These are phyloP conservation scores for Syzygium syzygioides DNA, from an alignment of 441 rosid species.

Conservation along the genomic window DNA sequence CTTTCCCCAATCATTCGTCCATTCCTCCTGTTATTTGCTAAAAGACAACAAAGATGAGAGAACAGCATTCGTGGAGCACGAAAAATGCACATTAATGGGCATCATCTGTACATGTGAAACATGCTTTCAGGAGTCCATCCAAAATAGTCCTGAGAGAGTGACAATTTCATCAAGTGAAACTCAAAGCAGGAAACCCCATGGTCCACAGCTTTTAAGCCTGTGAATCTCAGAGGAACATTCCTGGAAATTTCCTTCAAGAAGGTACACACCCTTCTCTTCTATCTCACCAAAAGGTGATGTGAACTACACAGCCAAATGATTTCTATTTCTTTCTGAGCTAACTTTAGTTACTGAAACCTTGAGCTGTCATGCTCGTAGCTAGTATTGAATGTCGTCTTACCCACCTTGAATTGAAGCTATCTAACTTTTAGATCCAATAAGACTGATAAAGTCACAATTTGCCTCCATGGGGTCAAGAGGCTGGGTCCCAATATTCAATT, in stretches of 20 bases:
- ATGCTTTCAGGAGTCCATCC: neutral
- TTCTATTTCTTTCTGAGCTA: neutral
- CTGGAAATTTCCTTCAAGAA: neutral
- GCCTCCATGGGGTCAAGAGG: neutral
- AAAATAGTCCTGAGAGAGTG: neutral
- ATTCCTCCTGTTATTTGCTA: neutral
- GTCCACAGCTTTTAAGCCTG: neutral
- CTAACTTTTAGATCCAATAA: neutral
- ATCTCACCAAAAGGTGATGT: neutral
- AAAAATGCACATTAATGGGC: neutral
- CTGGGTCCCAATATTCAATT: neutral
- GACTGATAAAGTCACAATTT: neutral
- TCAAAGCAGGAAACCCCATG: neutral
- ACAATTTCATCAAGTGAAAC: neutral
- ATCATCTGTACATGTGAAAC: neutral
- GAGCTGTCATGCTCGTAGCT: neutral
- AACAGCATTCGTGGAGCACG: neutral
- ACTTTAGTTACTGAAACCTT: neutral
- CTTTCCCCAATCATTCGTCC: neutral
- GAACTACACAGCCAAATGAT: neutral
- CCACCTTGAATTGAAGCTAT: neutral
- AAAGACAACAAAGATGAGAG: neutral
- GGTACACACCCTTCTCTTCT: neutral
- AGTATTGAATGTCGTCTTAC: neutral
- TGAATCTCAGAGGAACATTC: neutral